These are phyloP conservation scores for Hypoxylon sp. DNA, from an alignment of 2,329 filamentous ascomycete species.

Conservation along the genomic window DNA sequence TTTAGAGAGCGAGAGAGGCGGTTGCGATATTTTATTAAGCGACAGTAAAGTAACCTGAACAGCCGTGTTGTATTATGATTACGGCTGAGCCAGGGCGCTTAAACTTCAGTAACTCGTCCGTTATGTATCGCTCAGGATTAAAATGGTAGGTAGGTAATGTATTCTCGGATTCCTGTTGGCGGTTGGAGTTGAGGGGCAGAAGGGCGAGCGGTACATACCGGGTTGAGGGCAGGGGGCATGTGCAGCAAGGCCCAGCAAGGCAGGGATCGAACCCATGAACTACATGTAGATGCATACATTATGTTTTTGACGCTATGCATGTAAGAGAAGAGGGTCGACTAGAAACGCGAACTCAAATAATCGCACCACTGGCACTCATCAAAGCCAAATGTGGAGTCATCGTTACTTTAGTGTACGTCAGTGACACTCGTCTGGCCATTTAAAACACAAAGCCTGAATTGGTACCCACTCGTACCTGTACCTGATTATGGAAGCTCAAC, in stretches of 20 bases:
- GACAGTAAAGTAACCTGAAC: conserved; percentile 34
- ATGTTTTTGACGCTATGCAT: conserved; percentile 12
- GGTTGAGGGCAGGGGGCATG: conserved; percentile 7
- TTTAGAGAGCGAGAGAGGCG: conserved; percentile 12
- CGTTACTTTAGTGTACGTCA: conserved; percentile 26
- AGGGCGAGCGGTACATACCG: not conserved
- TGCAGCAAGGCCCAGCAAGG: conserved; percentile 5
- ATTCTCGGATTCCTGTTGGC: conserved; percentile 28
- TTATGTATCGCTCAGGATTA: conserved; percentile 32
- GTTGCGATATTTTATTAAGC: conserved; percentile 31
- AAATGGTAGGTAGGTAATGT: conserved; percentile 34
- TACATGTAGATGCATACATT: not conserved
- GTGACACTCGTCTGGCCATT: conserved; percentile 3
- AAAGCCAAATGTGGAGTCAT: conserved; percentile 30
- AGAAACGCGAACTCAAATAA: conserved; percentile 11
- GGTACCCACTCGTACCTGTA: conserved; percentile 27
- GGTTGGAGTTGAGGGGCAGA: conserved; percentile 36
- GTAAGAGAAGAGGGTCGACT: conserved; percentile 13
- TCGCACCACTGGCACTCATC: conserved; percentile 24
- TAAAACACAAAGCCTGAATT: conserved; percentile 2
- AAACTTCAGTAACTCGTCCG: conserved; percentile 31
- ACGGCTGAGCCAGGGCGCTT: conserved; percentile 38
- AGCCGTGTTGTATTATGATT: conserved; percentile 17
- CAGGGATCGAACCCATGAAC: conserved; percentile 11
- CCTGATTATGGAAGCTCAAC: conserved; percentile 18